Percentiles rank a stretch among this genome's conserved stretches.
phyloP scores from a whole-genome alignment of 2,329 filamentous ascomycete genomes.

The Pseudogymnoascus sp. region DNA sequence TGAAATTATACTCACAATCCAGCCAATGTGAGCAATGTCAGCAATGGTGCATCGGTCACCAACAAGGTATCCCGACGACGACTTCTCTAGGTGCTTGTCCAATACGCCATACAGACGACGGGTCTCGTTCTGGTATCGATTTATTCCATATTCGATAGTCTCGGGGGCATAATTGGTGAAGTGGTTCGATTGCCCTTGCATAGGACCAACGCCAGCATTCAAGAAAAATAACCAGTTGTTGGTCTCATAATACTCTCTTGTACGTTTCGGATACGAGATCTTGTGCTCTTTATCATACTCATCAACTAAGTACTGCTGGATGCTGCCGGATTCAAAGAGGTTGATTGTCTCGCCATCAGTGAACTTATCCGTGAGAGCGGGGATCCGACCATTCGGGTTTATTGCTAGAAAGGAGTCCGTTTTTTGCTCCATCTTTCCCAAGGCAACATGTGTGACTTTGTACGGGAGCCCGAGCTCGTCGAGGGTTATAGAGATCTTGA shows the following conservation, averaged over 20 bases:
- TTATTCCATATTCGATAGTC: slow-evolving; percentile 74
- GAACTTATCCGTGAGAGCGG: slow-evolving; percentile 75
- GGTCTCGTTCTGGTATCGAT: slow-evolving; percentile 77
- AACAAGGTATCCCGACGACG: slow-evolving; percentile 52
- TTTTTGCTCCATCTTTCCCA: slow-evolving; percentile 72
- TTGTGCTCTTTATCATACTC: slow-evolving; percentile 77
- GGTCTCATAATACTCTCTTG: slow-evolving; percentile 70
- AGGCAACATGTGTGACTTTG: slow-evolving; percentile 64
- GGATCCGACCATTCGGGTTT: slow-evolving; percentile 90
- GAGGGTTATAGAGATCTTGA: slow-evolving; percentile 80
- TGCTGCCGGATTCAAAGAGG: slow-evolving; percentile 77
- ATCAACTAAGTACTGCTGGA: slow-evolving; percentile 77
- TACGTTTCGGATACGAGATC: slow-evolving; percentile 68
- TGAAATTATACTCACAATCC: slow-evolving; percentile 52
- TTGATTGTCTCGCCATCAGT: slow-evolving; percentile 65
- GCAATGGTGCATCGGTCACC: slow-evolving; percentile 67
- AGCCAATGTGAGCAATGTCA: slow-evolving; percentile 76
- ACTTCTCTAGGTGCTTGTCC: slow-evolving; percentile 60
- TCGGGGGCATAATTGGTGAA: slow-evolving; percentile 78
- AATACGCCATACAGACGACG: slow-evolving; percentile 74
- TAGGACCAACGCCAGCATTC: slow-evolving; percentile 74
- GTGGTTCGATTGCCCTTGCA: slow-evolving; percentile 81
- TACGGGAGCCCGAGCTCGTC: slow-evolving; percentile 83
- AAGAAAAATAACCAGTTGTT: slow-evolving; percentile 76
- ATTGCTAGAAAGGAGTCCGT: slow-evolving; percentile 83